Evolutionary conservation across 495 filamentous ascomycete species (phyloP).

Genomic region (Mytilinidion resinicola): DNA sequence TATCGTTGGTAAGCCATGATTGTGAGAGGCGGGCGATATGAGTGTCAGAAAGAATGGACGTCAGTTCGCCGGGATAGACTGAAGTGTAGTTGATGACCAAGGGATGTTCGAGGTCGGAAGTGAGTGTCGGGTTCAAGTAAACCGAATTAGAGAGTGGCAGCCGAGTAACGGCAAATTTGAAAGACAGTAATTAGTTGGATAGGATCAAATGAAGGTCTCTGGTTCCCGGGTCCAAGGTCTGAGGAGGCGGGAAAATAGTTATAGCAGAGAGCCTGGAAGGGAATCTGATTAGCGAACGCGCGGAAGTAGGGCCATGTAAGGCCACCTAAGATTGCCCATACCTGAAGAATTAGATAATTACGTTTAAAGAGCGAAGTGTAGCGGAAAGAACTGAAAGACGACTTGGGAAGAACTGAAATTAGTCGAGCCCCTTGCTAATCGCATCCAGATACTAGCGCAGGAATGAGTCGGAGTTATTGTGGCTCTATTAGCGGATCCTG

Average conservation of each 20-base stretch:
- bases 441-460: constrained; percentile 27
- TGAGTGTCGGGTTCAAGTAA: constrained; percentile 34
- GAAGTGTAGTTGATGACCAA: background rate
- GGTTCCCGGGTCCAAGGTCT: constrained; percentile 13
- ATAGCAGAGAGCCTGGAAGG: constrained; percentile 20
- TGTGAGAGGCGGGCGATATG: constrained; percentile 3
- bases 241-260: constrained; percentile 17
- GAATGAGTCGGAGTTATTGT: constrained; percentile 26
- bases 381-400: constrained; percentile 22
- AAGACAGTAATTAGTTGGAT: constrained; percentile 56
- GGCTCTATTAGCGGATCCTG: constrained; percentile 18
- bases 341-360: constrained; percentile 32
- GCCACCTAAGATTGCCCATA: constrained; percentile 18
- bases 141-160: constrained; percentile 47
- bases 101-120: constrained; percentile 15
- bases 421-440: constrained; percentile 28
- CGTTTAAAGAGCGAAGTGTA: constrained; percentile 32
- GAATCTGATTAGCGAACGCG: constrained; percentile 3
- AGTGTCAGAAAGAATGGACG: constrained; percentile 33
- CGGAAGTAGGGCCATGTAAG: constrained; percentile 1
- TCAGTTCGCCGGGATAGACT: constrained; percentile 37
- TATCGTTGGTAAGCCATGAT: constrained; percentile 63
- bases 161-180: constrained; percentile 46
- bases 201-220: constrained; percentile 39
- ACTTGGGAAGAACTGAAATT: constrained; percentile 15